Evolutionary conservation across 2,329 filamentous ascomycete species (phyloP).

Genomic region (Fusarium chuoi): DNA sequence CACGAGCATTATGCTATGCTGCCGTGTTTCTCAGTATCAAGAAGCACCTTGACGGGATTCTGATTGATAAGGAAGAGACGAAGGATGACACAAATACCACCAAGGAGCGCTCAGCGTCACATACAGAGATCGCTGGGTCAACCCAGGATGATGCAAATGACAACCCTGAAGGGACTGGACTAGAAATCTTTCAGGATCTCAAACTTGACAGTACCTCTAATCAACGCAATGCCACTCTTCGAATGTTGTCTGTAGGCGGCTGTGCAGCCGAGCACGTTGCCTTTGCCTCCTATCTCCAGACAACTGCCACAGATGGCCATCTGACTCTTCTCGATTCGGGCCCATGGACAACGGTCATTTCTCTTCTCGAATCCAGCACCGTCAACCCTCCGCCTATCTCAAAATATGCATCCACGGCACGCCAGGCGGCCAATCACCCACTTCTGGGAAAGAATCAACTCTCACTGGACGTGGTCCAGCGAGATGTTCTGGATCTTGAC

Average conservation of each 20-base stretch:
- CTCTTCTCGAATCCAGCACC: slow-evolving; percentile 66
- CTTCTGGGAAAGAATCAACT: slow-evolving; percentile 56
- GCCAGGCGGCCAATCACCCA: slow-evolving; percentile 56
- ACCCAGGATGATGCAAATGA: background rate
- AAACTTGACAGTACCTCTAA: slow-evolving; percentile 7
- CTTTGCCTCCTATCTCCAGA: slow-evolving; percentile 57
- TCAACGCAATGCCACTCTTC: slow-evolving; percentile 41
- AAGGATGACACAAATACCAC: background rate
- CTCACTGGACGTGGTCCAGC: slow-evolving; percentile 55
- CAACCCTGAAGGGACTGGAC: background rate
- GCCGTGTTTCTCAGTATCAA: slow-evolving; percentile 58
- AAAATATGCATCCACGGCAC: slow-evolving; percentile 62
- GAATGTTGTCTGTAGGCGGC: slow-evolving; percentile 63
- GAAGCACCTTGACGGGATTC: slow-evolving; percentile 47
- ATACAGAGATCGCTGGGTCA: background rate
- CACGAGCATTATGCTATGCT: slow-evolving; percentile 84
- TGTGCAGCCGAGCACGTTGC: slow-evolving; percentile 71
- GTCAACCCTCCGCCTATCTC: slow-evolving; percentile 62
- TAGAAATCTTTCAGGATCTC: slow-evolving; percentile 1
- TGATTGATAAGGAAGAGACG: background rate
- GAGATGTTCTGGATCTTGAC: slow-evolving; percentile 60
- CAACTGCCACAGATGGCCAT: slow-evolving; percentile 42
- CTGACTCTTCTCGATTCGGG: slow-evolving; percentile 83
- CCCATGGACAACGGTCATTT: slow-evolving; percentile 75
- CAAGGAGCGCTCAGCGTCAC: background rate